Base-by-base conservation (phyloP, 148 eudicot species). In the Pharnaceum exiguum region DNA sequence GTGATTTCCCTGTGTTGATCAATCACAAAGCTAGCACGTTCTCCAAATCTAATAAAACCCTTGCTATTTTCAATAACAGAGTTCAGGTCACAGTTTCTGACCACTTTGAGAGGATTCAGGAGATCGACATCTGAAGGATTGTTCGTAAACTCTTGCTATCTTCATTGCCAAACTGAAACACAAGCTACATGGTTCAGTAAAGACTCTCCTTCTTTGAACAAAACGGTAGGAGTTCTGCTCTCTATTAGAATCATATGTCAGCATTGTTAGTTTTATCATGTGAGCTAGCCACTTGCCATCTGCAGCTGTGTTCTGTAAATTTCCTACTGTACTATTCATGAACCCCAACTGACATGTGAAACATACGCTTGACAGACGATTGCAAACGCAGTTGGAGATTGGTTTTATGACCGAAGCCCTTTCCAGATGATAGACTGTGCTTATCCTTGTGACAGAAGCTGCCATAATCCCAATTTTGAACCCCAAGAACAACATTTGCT, bases 351-450 rank as follows among this genome's bases (percentile, higher is more conserved):
- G 7, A 46, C 27, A 48, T 8, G 13, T 32, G 22, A 24, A 32
- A 44, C 53, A 25, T 17, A 44, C 55, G 22, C 27, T 17, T 6
- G 68, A 69, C 91, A 94, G 99, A 67, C 80, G 51, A 89, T 94
- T 67, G 89, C 91, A 31, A 69, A 78, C 51, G 91, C 99, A 39
- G 85, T 86, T 51, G 96, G 85, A 62, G 89, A 83, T 40, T 94
- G 99, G 99, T 94, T 73, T 51, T 83, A 68, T 45, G 87, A 84
- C 61, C 68, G 85, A 10, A 75, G 67, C 35, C 70, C 81, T 0
- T 82, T 94, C 62, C 87, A 89, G 57, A 69, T 65, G 75, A 84
- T 89, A 10, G 99, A 89, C 61, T 89, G 99, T 46, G 79, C 99
- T 51, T 94, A 86, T 59, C 96, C 99, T 32, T 89, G 99, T 54